Evolutionary conservation across 768 basidiomycete genomes (phyloP).

Genomic region (Pleurotus tuber-regium): DNA sequence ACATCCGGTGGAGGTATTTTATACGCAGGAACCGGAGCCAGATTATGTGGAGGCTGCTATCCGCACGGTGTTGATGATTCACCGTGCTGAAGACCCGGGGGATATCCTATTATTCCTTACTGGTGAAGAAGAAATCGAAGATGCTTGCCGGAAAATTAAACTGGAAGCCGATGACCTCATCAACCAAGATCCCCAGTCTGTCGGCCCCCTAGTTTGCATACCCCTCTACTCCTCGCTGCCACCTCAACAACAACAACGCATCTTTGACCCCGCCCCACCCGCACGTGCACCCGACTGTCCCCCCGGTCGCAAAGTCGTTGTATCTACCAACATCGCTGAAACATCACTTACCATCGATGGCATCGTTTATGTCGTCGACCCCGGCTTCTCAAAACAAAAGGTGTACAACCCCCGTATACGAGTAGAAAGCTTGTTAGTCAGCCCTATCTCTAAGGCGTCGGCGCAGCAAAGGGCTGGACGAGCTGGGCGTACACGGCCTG

Average conservation of each 20-base stretch:
- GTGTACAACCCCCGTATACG: conserved; percentile 97
- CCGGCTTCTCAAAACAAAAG: conserved; percentile 97
- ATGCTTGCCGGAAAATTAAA: conserved; percentile 91
- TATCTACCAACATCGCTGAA: conserved; percentile 97
- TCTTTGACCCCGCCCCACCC: conserved; percentile 86
- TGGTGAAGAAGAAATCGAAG: conserved; percentile 98
- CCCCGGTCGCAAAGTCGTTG: conserved; percentile 88
- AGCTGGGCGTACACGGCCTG: conserved; percentile 93
- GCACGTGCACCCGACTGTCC: conserved; percentile 63
- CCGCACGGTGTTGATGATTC: conserved; percentile 94
- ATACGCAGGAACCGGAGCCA: conserved; percentile 87
- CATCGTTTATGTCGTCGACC: conserved; percentile 99
- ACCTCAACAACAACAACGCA: conserved; percentile 92
- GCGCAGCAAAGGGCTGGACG: conserved; percentile 96
- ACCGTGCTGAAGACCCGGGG: conserved; percentile 90
- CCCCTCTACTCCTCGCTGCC: conserved; percentile 96
- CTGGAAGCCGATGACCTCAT: conserved; percentile 83
- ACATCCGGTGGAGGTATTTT: conserved; percentile 95
- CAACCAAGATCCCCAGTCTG: conserved; percentile 65
- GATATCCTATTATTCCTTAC: conserved; percentile 95
- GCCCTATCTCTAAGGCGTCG: conserved; percentile 94
- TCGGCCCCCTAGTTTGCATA: conserved; percentile 87
- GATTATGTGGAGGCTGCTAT: conserved; percentile 98
- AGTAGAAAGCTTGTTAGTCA: conserved; percentile 90
- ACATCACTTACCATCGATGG: conserved; percentile 98